Evolutionary conservation across 106 monocot species (phyloP).

Genomic region (Phalaenopsis equestris): DNA sequence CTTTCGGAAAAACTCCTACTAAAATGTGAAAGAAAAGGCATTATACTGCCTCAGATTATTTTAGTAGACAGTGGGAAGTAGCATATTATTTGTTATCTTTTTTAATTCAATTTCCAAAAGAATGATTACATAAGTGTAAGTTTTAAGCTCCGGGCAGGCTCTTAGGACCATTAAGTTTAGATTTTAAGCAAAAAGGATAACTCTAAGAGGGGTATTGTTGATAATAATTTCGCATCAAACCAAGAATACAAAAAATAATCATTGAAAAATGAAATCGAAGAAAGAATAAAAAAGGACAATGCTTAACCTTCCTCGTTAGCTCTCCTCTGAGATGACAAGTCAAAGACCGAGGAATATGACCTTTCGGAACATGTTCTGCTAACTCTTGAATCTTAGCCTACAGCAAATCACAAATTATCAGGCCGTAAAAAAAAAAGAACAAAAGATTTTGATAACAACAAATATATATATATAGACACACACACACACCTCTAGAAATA

Average conservation of each 20-base stretch:
- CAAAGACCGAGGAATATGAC: conserved; percentile 94
- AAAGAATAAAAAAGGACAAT: not conserved
- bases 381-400: conserved; percentile 96
- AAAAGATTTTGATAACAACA: not conserved
- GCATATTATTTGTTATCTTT: not conserved
- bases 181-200: not conserved
- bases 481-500: not conserved
- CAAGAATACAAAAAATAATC: conserved; percentile 1
- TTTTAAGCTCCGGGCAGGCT: not conserved
- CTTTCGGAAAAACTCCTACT: not conserved
- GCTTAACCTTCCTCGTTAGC: conserved; percentile 83
- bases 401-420: conserved; percentile 6
- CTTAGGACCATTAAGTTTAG: not conserved
- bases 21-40: not conserved
- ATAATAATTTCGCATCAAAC: not conserved
- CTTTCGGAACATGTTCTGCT: conserved; percentile 99
- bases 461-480: too few relatives aligned
- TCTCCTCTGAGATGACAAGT: conserved; percentile 94
- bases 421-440: not conserved
- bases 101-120: not conserved
- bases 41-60: not conserved
- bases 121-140: not conserved
- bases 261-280: conserved; percentile 4
- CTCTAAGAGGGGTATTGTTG: not conserved
- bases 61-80: not conserved